Evolutionary conservation across 352 stramenopile species (phyloP).

Genomic region (Globisporangium spiculum): DNA sequence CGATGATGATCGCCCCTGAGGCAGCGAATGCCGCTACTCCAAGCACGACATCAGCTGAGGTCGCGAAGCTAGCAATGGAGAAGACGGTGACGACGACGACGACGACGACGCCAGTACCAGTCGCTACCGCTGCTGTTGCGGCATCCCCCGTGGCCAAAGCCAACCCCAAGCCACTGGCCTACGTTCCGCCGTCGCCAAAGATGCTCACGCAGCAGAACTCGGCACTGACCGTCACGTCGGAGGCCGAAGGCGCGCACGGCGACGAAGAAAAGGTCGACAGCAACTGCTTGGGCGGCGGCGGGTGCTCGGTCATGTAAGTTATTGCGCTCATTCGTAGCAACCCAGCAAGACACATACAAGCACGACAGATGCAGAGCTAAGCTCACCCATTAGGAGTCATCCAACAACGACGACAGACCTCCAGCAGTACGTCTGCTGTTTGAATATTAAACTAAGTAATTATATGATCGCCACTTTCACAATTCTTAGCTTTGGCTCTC

Average conservation of each 20-base stretch:
- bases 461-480: background rate
- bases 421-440: background rate
- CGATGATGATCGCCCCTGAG: background rate
- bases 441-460: conserved; percentile 14
- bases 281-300: conserved; percentile 31
- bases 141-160: background rate
- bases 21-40: background rate
- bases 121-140: background rate
- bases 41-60: background rate
- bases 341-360: background rate
- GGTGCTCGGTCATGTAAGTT: conserved; percentile 57
- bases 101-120: background rate
- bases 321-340: background rate
- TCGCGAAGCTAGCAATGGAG: background rate
- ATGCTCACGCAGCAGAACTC: conserved; percentile 19
- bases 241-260: conserved; percentile 1
- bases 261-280: conserved; percentile 35
- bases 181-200: conserved; percentile 9
- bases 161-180: conserved; percentile 13
- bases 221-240: conserved; percentile 14
- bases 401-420: background rate
- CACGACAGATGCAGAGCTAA: background rate
- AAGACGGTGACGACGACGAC: background rate
- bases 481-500: background rate
- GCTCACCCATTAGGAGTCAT: background rate